Evolutionary conservation across 2,329 filamentous ascomycete species (phyloP).

Genomic region (Apiospora aurea): DNA sequence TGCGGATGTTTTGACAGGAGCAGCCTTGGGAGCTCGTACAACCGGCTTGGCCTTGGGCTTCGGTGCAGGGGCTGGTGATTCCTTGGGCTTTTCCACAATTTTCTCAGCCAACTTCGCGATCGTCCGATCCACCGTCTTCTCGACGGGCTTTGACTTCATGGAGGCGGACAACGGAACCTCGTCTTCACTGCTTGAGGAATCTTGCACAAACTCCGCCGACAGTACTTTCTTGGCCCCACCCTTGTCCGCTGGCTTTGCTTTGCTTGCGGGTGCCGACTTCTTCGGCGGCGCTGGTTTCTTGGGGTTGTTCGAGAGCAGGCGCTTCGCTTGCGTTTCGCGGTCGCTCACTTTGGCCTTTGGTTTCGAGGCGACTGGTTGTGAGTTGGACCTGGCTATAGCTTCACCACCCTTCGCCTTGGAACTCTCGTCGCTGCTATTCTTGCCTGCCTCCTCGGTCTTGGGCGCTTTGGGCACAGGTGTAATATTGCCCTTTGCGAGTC

Average conservation of each 20-base stretch:
- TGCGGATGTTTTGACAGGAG: constrained; percentile 40
- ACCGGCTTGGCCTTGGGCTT: constrained; percentile 45
- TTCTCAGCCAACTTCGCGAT: constrained; percentile 31
- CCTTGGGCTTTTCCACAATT: constrained; percentile 35
- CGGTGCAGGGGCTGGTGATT: constrained; percentile 32
- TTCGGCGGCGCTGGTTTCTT: constrained; percentile 47
- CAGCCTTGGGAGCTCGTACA: constrained; percentile 39
- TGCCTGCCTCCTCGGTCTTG: constrained; percentile 53
- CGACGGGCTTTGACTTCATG: constrained; percentile 43
- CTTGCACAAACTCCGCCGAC: constrained; percentile 63
- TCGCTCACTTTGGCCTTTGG: constrained; percentile 61
- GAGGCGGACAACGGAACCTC: constrained; percentile 51
- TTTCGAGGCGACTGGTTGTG: constrained; percentile 58
- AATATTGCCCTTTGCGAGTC: constrained; percentile 60
- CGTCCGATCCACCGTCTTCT: constrained; percentile 32
- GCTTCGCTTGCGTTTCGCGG: constrained; percentile 63
- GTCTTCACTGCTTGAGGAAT: constrained; percentile 63
- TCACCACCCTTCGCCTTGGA: constrained; percentile 49
- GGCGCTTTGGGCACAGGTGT: constrained; percentile 53
- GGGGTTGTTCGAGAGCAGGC: constrained; percentile 53
- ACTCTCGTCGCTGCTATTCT: constrained; percentile 48
- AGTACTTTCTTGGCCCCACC: constrained; percentile 53
- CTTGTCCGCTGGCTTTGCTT: constrained; percentile 46
- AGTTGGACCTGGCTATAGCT: constrained; percentile 57
- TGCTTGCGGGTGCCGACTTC: constrained; percentile 53